Evolutionary conservation across 345 rosid genomes (phyloP), one percentile per base, ranked within the genome.

Genomic region (Atalantia buxifolia): DNA sequence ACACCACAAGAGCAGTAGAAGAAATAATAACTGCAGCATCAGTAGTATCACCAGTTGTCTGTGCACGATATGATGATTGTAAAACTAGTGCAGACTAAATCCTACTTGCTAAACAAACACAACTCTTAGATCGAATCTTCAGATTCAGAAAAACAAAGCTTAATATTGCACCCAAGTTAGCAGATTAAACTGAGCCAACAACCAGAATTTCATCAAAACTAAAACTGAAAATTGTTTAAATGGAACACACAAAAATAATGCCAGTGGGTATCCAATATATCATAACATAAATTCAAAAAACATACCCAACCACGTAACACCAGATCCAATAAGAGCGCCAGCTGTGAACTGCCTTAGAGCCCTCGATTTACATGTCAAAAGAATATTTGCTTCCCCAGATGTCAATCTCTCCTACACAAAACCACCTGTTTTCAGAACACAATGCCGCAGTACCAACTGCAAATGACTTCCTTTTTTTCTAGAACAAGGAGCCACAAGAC

Each of bases 261-360:
- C 50, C 5, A 12, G 50, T 28, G 19, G 65, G 48, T 72, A 14
- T 72, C 31, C 24, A 19, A 27, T n/a, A 28, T 45, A 19, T 18
- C 8, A 66, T 1, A 53, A 71, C 14, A 21, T 22, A 7, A 30
- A 24, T 60, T 45, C 45, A 36, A 50, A 71, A 45, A n/a, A 66
- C 76, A 36, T 42, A 90, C 92, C 91, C 79, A 83, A 79, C 86
- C 82, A 84, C 1, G 65, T 78, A 66, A 75, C n/a, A 75, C 64
- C 80, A 53, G 77, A 82, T 30, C 88, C 87, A 75, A 73, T 33
- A 53, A 79, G 48, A 48, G 71, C 60, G 27, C 84, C 82, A 21
- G 21, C 57, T 0, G 50, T n/a, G 59, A 86, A 86, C 24, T 61
- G 81, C 72, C 76, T 82, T 1, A 78, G 0, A 27, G 88, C 89